Evolutionary conservation across 1,284 basidiomycete species (phyloP), one percentile per base, ranked within the genome.

Genomic region (Ceratobasidium sp.): DNA sequence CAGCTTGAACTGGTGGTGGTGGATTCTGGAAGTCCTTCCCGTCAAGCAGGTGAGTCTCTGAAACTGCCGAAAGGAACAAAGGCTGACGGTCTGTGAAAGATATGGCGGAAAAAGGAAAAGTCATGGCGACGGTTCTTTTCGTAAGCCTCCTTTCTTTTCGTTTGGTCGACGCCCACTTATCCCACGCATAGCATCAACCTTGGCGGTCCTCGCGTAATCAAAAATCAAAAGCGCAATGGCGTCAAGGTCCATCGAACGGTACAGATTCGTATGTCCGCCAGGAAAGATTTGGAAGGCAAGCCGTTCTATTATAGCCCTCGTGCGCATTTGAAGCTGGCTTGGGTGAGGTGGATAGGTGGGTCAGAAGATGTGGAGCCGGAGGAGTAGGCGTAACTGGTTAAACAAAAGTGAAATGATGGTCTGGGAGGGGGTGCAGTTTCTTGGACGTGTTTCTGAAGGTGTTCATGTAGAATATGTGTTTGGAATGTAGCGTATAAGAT

Each of bases 1-100:
- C 5, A 46, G 62, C 9, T 28, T 65, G 46, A 67, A 65, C n/a
- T 74, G 70, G 64, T 62, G 64, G 39, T 75, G 72, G 67, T 75
- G 74, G 74, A 64, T 75, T 16, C 48, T 75, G 32, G 74, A 75
- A 67, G 21, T 75, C 2, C 28, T 75, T 28, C 74, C 74, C 8
- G 36, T 65, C 30, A 48, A 61, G 21, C 72, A 75, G 43, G 67
- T 69, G 43, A 34, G 52, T 39, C 30, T 26, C 16, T 3, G 41
- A 28, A 21, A 3, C 3, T 10, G 28, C n/a, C 23, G 1, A 2
- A 8, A 3, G n/a, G n/a, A 9, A 18, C 30, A 23, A 28, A n/a
- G 14, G 45, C 46, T 46, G 23, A 65, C 12, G 14, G 43, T 32
- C n/a, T 32, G 4, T 23, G 12, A 14, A 26, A 69, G 65, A 53